Evolutionary conservation across 306 rosid species (phyloP), one percentile per base, ranked within the genome.

Genomic region (Biancaea sappan): DNA sequence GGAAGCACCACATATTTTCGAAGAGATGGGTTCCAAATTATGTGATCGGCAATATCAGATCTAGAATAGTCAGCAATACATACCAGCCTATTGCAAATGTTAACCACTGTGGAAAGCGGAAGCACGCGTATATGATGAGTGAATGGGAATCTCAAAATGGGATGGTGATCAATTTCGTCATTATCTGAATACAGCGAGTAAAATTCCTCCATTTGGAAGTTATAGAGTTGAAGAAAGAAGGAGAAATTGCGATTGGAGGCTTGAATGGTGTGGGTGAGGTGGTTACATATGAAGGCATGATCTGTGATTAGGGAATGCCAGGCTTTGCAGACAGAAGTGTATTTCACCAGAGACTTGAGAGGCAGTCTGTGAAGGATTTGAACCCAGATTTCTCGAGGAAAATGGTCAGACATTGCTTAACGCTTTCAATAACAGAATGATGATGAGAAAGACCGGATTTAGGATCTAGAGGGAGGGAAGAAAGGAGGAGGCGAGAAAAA

Each of bases 1-100:
- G 75, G 65, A 53, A 70, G 64, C 4, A 31, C 31, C 15, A 70
- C 3, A 22, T 51, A 53, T 24, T 70, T 70, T 15, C 29, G 46
- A 37, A 70, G 8, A 21, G 25, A 35, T 4, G 75, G 75, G n/a
- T 53, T 70, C 75, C 75, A 70, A 22, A 70, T 13, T 11, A 52
- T 3, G 22, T 51, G 9, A 3, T n/a, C 25, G 1, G 28, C 24
- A 2, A 1, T 9, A 13, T 19, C 2, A 10, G 6, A 4, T 10
- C 3, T 41, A 1, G 0, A 21, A 35, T 37, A 16, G 19, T 71
- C 65, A 53, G 51, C 65, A 9, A 70, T 34, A 37, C 63, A 70
- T 14, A 53, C 50, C 37, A 70, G 21, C 4, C 75, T 65, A 24
- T 70, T 53, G 48, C 75, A 70, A 53, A 52, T 52, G 44, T 37